Evolutionary conservation across 192 early-diverging fungal species (phyloP), one percentile per base, ranked within the genome.

Genomic region (Irineochytrium annulatum): DNA sequence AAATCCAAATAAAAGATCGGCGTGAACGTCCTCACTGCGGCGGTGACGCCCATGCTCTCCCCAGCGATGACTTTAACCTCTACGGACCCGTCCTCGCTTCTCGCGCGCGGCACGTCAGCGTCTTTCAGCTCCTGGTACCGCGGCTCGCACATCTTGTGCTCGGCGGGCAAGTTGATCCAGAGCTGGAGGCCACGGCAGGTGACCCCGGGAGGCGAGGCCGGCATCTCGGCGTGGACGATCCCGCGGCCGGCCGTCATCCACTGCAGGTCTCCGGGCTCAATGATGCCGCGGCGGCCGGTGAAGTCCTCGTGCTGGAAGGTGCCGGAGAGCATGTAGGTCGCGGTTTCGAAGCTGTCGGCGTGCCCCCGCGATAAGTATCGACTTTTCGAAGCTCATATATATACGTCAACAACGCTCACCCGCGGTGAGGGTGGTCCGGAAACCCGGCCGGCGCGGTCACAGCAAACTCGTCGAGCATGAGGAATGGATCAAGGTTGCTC

Each of bases 31-130:
- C 82, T 68, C 17, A 92, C 87, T 22, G 74, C 74, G 2, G 86
- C 87, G 41, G 80, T 71, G 14, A 84, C 75, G 29, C 81, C 91
- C 59, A 85, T 85, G 14, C 83, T 79, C 52, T 86, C 76, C n/a
- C 94, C 94, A 2, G 92, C 90, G 65, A 93, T 92, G 46, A 97
- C 90, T 59, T 89, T 91, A 72, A 92, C 84, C 16, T 64, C 52
- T 0, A 83, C 67, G 35, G 78, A 81, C 11, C 73, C 71, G 34
- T 70, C 69, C 17, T 80, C 74, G 11, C 52, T 45, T 52, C 59
- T 44, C 11, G 80, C 87, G 28, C 79, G 70, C 31, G 86, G 85
- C 22, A 94, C 86, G 22, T 86, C 69, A 26, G 76, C 67, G 32
- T 78, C 80, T 3, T 75, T 72, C 22, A 89, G 43, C 20, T 82